Percentiles rank a stretch among this genome's conserved stretches.
Evolutionary conservation across 352 stramenopile species (phyloP).

Genomic region (Paralagenidium karlingii): DNA sequence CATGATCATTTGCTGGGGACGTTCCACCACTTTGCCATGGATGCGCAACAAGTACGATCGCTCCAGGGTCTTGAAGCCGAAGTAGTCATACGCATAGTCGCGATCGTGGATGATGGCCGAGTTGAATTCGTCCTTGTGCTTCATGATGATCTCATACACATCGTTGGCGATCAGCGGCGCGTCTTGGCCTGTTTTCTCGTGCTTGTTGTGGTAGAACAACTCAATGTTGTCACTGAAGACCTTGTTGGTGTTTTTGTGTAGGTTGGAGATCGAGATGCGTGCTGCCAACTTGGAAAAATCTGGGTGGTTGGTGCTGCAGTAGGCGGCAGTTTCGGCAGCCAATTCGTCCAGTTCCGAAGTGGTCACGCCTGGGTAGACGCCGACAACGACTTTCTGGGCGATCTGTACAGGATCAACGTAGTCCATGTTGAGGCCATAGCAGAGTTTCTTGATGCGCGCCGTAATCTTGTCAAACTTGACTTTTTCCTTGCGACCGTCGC

Average conservation of each 20-base stretch:
- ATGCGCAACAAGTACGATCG: conserved; percentile 95
- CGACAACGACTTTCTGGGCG: conserved; percentile 98
- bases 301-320: conserved; percentile 95
- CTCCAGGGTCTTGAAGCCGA: conserved; percentile 99
- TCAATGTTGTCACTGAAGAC: conserved; percentile 92
- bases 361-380: conserved; percentile 97
- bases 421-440: conserved; percentile 94
- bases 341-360: conserved; percentile 98
- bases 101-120: conserved; percentile 94
- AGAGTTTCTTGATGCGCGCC: conserved; percentile 95
- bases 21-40: conserved; percentile 91
- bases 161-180: conserved; percentile 92
- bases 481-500: conserved; percentile 85
- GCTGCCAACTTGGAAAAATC: conserved; percentile 98
- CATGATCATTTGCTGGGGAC: conserved; percentile 99
- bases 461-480: conserved; percentile 99
- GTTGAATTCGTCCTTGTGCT: conserved; percentile 93
- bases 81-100: conserved; percentile 99
- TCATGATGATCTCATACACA: conserved; percentile 93
- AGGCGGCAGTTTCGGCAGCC: conserved; percentile 95
- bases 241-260: conserved; percentile 98
- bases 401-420: conserved; percentile 96
- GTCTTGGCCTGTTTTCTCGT: conserved; percentile 91
- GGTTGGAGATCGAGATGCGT: conserved; percentile 97
- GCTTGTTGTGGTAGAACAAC: conserved; percentile 89